A percentile compares a stretch with the other conserved stretches of the same genome.
phyloP scores from a whole-genome alignment of 2,329 filamentous ascomycete species.

The Lizonia empirigonia region DNA sequence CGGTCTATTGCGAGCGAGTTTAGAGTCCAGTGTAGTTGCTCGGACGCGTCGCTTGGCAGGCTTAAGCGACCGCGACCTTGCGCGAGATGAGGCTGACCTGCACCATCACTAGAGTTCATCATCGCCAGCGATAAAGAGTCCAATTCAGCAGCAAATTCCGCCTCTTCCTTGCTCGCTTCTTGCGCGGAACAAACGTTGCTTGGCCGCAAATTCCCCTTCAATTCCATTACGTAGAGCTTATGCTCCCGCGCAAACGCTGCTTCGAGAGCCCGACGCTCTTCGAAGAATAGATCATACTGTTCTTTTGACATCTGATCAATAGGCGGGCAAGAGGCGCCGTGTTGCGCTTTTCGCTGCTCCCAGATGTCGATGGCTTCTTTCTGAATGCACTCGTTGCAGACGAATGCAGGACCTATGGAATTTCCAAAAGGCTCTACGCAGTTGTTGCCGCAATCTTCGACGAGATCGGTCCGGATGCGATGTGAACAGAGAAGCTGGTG shows the following conservation, averaged over 20 bases:
- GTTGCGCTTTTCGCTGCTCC: slow-evolving; percentile 34
- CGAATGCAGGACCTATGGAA: slow-evolving; percentile 27
- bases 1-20: slow-evolving; percentile 40
- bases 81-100: slow-evolving; percentile 9
- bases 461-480: slow-evolving; percentile 43
- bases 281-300: slow-evolving; percentile 42
- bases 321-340: slow-evolving; percentile 36
- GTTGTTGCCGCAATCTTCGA: slow-evolving; percentile 44
- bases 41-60: slow-evolving; percentile 40
- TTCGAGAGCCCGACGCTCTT: slow-evolving; percentile 37
- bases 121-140: slow-evolving; percentile 41
- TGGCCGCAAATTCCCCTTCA: slow-evolving; percentile 32
- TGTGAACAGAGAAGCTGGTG: slow-evolving; percentile 46
- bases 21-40: slow-evolving; percentile 45
- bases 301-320: slow-evolving; percentile 39
- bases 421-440: slow-evolving; percentile 39
- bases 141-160: slow-evolving; percentile 38
- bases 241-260: slow-evolving; percentile 35
- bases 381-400: slow-evolving; percentile 44
- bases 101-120: slow-evolving; percentile 29
- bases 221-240: slow-evolving; percentile 32
- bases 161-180: slow-evolving; percentile 40
- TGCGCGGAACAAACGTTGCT: slow-evolving; percentile 39
- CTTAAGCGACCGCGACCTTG: slow-evolving; percentile 29
- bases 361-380: slow-evolving; percentile 36